A percentile compares a stretch with the other conserved stretches of the same genome.
phyloP scores from a whole-genome alignment of 331 rosid species.

The Erythrophleum ivorense region DNA sequence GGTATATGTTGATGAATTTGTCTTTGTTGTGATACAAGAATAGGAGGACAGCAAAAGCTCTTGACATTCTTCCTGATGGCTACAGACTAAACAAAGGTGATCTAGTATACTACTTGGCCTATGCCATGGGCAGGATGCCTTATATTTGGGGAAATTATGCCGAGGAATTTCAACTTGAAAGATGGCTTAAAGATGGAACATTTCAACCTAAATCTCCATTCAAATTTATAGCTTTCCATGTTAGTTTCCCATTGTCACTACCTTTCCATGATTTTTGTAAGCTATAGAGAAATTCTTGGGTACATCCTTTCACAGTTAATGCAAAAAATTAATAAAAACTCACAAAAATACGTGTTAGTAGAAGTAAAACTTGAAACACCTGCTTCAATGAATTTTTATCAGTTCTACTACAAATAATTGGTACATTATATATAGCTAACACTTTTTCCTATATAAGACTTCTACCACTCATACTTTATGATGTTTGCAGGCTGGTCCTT shows the following conservation, averaged over 20 bases:
- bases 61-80: background rate
- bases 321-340: too few species aligned
- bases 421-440: too few species aligned
- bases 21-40: background rate
- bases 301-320: too few species aligned
- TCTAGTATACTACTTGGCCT: background rate
- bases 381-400: too few species aligned
- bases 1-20: too few species aligned
- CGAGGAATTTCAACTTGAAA: background rate
- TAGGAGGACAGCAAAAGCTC: background rate
- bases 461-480: too few species aligned
- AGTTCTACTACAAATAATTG: too few species aligned
- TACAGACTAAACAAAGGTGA: background rate
- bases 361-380: too few species aligned
- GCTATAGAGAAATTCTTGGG: too few species aligned
- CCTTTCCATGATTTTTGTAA: background rate
- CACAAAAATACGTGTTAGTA: too few species aligned
- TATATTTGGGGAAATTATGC: slow-evolving; percentile 3
- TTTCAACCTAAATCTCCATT: background rate
- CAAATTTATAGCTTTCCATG: background rate
- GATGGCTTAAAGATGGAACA: background rate
- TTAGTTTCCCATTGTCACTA: background rate
- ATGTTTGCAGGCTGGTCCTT: slow-evolving; percentile 58
- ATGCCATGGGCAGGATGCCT: background rate
- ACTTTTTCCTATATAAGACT: too few species aligned